Base-by-base conservation (phyloP, 495 filamentous ascomycete genomes). In the Hamigera avellanea region DNA sequence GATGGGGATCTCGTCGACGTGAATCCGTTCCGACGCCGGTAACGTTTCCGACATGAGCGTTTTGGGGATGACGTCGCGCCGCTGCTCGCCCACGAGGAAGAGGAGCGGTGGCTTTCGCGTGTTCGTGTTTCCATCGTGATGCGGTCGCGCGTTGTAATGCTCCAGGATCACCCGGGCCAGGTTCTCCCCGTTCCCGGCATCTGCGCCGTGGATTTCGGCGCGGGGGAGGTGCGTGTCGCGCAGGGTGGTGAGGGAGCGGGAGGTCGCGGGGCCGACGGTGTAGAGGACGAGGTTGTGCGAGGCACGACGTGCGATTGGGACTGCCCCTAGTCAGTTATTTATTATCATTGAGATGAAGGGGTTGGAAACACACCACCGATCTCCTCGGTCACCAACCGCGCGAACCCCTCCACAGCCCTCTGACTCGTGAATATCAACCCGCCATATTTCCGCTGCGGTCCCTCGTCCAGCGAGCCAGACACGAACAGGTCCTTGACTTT, bases 401-500 rank as follows among this genome's bases (percentile, higher is more conserved):
- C 64, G 44, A 94, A 88, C 1, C 77, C 87, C 47, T 95, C 91
- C 8, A 95, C 91, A 5, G 91, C 83, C 14, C 93, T 75, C 52
- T 96, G 93, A 13, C 85, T 93, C 1, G 91, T 98, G 55, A 98
- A 93, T 32, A 95, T 82, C 34, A 95, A 52, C 1, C 84, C 88
- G 9, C 86, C 85, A 56, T 93, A 93, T 40, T 62, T 54, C 34
- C 39, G 40, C 19, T 36, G 33, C 1, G 29, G 34, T 33, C 38
- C 44, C 25, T 46, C 31, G 13, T 41, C 37, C 1, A 66, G 47
- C 21, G 45, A 46, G 25, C 54, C 54, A 13, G 46, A 41, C 13
- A 41, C 41, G 42, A 80, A 57, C 23, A 67, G 46, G 5, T 48
- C 26, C 32, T 56, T 52, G 16, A 81, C 55, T 9, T 54, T 33